These are phyloP conservation scores for Cyphellophora attinorum DNA, from an alignment of 2,329 filamentous ascomycete genomes.

Conservation along the genomic window DNA sequence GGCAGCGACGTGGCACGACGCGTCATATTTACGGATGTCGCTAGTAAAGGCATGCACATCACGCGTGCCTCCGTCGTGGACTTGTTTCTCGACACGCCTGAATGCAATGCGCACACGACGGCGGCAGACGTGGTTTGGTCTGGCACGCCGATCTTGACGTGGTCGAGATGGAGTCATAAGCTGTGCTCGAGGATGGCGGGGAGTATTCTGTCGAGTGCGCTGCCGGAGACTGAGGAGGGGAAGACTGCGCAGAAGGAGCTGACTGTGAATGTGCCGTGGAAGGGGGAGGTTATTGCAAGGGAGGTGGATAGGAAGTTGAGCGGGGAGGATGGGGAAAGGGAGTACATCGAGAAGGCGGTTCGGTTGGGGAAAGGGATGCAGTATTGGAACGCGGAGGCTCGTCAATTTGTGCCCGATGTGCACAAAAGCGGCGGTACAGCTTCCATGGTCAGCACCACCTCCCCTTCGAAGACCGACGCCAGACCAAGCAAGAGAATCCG, in stretches of 20 bases:
- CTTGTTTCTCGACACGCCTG: conserved; percentile 90
- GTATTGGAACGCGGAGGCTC: conserved; percentile 39
- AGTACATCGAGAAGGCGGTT: conserved; percentile 74
- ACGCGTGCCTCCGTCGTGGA: conserved; percentile 85
- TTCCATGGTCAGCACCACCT: conserved; percentile 15
- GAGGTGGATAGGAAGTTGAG: not conserved
- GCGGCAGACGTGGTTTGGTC: conserved; percentile 95
- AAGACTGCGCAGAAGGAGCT: conserved; percentile 60
- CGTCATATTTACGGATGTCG: conserved; percentile 92
- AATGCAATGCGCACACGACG: conserved; percentile 97
- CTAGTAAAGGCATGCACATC: conserved; percentile 89
- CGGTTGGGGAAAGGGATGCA: conserved; percentile 53
- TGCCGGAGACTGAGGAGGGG: conserved; percentile 65
- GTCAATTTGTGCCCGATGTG: too few species aligned
- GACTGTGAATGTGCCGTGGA: conserved; percentile 50
- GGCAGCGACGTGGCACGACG: conserved; percentile 74
- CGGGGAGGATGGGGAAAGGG: conserved; percentile 46
- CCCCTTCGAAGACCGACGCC: too few species aligned
- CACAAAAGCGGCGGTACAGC: conserved; percentile 12
- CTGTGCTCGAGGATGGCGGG: conserved; percentile 99
- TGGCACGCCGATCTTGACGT: conserved; percentile 81
- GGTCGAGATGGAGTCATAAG: conserved; percentile 89
- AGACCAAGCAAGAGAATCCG: too few species aligned
- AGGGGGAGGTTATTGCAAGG: not conserved
- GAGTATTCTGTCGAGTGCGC: conserved; percentile 80